Percentiles rank a stretch among this genome's conserved stretches.
Conservation (phyloP, 768 basidiomycete genomes). For the Psilocybe cyanescens region DNA sequence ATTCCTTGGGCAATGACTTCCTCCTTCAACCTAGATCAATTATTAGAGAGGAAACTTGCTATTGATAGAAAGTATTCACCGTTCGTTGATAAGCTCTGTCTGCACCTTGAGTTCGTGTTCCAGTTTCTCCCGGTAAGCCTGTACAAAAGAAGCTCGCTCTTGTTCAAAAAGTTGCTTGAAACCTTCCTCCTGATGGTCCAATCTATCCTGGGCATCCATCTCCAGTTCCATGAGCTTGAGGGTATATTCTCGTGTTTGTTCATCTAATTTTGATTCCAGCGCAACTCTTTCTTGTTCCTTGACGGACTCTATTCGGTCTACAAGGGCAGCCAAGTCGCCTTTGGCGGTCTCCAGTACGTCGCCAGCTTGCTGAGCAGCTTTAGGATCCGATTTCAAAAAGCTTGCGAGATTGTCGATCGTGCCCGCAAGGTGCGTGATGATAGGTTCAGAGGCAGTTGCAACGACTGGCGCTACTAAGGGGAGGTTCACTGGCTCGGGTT, state of each 20-base stretch:
- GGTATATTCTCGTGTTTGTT: conserved; percentile 85
- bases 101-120: conserved; percentile 85
- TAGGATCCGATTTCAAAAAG: conserved; percentile 77
- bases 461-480: conserved; percentile 86
- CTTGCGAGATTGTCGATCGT: conserved; percentile 93
- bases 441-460: conserved; percentile 82
- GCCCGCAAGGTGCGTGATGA: conserved; percentile 87
- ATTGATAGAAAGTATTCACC: conserved; percentile 51
- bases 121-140: conserved; percentile 84
- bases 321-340: conserved; percentile 78
- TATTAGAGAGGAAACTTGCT: neutral
- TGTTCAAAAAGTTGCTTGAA: conserved; percentile 82
- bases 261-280: conserved; percentile 69
- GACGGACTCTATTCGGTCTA: conserved; percentile 73
- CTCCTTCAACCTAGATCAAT: conserved; percentile 72
- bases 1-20: conserved; percentile 97
- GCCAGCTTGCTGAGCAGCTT: conserved; percentile 66
- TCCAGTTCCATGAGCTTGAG: conserved; percentile 80
- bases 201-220: conserved; percentile 83
- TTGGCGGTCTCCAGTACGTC: conserved; percentile 83
- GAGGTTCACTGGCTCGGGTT: conserved; percentile 41
- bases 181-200: conserved; percentile 84
- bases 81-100: conserved; percentile 92
- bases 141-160: conserved; percentile 72
- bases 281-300: conserved; percentile 78